phyloP scores from a whole-genome alignment of 2,329 filamentous ascomycete genomes.

The Xylaria multiplex region DNA sequence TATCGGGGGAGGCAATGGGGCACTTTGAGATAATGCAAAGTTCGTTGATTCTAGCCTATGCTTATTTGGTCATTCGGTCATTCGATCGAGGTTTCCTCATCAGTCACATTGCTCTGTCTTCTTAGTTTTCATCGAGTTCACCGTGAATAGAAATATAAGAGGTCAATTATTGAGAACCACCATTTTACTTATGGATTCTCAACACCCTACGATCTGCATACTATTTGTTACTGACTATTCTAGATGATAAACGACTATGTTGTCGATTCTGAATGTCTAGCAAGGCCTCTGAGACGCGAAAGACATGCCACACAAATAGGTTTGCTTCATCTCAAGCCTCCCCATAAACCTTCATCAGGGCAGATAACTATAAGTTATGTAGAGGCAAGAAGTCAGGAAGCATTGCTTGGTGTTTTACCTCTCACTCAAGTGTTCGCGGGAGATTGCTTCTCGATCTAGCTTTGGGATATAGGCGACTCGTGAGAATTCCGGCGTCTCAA shows the following conservation, averaged over 20 bases:
- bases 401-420: neutral
- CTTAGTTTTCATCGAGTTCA: neutral
- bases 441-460: neutral
- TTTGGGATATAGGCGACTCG: neutral
- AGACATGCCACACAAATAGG: neutral
- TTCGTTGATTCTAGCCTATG: constrained; percentile 10
- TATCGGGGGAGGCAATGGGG: neutral
- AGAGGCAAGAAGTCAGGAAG: neutral
- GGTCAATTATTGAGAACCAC: neutral
- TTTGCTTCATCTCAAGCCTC: neutral
- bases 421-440: neutral
- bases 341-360: neutral
- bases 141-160: neutral
- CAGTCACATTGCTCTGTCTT: constrained; percentile 34
- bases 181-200: neutral
- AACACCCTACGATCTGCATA: neutral
- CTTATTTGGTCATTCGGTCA: constrained; percentile 28
- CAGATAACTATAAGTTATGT: neutral
- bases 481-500: neutral
- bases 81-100: constrained; percentile 35
- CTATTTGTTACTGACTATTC: neutral
- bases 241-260: neutral
- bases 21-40: neutral
- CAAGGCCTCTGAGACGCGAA: neutral
- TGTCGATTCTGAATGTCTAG: neutral